phyloP scores from a whole-genome alignment of 768 basidiomycete species.

The Amanita polypyramis region DNA sequence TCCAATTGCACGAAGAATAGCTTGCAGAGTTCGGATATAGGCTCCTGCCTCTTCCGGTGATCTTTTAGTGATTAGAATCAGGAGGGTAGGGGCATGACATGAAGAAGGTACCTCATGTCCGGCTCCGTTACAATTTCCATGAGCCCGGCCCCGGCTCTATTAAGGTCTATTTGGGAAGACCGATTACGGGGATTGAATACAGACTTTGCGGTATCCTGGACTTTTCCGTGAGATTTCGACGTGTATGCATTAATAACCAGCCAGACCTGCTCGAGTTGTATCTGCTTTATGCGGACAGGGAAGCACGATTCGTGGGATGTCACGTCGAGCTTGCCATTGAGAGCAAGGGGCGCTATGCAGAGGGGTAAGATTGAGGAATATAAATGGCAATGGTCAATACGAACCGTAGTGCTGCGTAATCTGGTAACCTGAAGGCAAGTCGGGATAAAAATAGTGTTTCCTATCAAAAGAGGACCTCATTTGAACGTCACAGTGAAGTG shows the following conservation, averaged over 20 bases:
- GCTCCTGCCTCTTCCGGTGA: conserved; percentile 86
- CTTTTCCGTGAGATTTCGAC: conserved; percentile 4
- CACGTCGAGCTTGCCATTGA: conserved; percentile 43
- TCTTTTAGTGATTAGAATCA: conserved; percentile 18
- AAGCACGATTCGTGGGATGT: conserved; percentile 26
- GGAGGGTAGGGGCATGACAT: neutral
- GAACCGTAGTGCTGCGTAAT: conserved; percentile 93
- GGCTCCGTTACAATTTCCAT: conserved; percentile 97
- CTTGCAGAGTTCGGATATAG: conserved; percentile 79
- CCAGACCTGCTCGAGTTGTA: conserved; percentile 88
- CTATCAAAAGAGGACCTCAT: conserved; percentile 78
- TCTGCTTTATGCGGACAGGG: conserved; percentile 78
- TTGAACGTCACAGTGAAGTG: conserved; percentile 59
- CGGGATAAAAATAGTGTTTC: conserved; percentile 97
- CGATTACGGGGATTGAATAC: conserved; percentile 41
- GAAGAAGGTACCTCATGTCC: conserved; percentile 55
- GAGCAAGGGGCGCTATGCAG: conserved; percentile 66
- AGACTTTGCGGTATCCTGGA: conserved; percentile 87
- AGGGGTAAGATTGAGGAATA: neutral
- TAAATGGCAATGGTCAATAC: conserved; percentile 4
- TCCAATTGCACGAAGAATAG: conserved; percentile 70
- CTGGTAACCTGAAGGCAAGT: conserved; percentile 91
- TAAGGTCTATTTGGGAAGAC: conserved; percentile 69
- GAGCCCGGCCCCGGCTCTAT: conserved; percentile 79
- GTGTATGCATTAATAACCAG: neutral